Evolutionary conservation across 2,329 filamentous ascomycete species (phyloP).

Genomic region (Neophaeococcomyces aloes): DNA sequence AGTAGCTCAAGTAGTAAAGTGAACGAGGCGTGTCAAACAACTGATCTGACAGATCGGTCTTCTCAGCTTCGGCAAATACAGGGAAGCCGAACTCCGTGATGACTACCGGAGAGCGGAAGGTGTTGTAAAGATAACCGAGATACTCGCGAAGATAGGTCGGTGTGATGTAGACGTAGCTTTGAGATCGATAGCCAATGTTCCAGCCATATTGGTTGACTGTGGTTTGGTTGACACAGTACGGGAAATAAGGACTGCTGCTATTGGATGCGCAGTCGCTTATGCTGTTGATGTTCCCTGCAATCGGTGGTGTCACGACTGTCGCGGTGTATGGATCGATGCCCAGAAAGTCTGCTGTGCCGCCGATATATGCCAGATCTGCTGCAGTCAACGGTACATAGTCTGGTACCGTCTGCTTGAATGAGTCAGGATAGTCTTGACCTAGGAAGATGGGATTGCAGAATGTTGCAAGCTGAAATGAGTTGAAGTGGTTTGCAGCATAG

Average conservation of each 20-base stretch:
- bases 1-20: conserved; percentile 45
- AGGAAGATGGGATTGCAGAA: conserved; percentile 37
- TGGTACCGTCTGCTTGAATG: conserved; percentile 24
- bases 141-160: conserved; percentile 49
- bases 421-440: conserved; percentile 35
- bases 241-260: conserved; percentile 35
- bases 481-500: conserved; percentile 25
- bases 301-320: conserved; percentile 42
- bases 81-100: conserved; percentile 50
- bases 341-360: conserved; percentile 45
- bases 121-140: conserved; percentile 51
- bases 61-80: conserved; percentile 38
- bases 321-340: conserved; percentile 51
- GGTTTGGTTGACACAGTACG: conserved; percentile 44
- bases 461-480: conserved; percentile 30
- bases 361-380: conserved; percentile 40
- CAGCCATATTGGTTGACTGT: conserved; percentile 42
- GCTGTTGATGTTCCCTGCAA: conserved; percentile 25
- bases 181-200: conserved; percentile 43
- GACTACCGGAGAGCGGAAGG: conserved; percentile 40
- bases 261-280: conserved; percentile 42
- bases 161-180: conserved; percentile 30
- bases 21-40: conserved; percentile 45
- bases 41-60: conserved; percentile 38
- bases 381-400: conserved; percentile 34